Evolutionary conservation across 2,329 filamentous ascomycete species (phyloP).

Genomic region (Xylariales sp.): DNA sequence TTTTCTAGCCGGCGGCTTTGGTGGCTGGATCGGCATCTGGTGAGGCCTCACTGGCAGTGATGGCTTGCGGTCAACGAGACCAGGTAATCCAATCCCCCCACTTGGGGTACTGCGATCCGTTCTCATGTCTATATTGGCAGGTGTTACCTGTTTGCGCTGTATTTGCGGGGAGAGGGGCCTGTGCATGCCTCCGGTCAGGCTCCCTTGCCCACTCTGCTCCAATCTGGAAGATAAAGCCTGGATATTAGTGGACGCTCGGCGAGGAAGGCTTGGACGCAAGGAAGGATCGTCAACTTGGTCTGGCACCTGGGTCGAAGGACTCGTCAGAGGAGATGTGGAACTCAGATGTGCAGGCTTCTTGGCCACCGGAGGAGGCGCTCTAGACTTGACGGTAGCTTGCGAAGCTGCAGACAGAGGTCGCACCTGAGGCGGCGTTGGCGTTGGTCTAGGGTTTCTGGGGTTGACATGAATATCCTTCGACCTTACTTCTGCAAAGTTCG

Average conservation of each 20-base stretch:
- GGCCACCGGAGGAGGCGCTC: slow-evolving; percentile 43
- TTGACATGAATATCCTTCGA: slow-evolving; percentile 23
- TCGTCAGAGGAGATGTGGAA: slow-evolving; percentile 24
- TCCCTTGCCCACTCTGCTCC: slow-evolving; percentile 17
- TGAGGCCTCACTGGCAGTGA: slow-evolving; percentile 14
- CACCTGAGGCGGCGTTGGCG: slow-evolving; percentile 9
- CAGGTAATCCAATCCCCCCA: slow-evolving; percentile 20
- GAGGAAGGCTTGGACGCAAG: slow-evolving; percentile 19
- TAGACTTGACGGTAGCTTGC: slow-evolving; percentile 17
- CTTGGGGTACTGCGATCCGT: slow-evolving; percentile 7
- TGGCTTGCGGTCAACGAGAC: slow-evolving; percentile 23
- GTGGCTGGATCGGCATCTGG: background rate
- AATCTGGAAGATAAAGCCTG: slow-evolving; percentile 24
- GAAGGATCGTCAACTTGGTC: slow-evolving; percentile 14
- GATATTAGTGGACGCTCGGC: slow-evolving; percentile 19
- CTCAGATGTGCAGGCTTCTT: slow-evolving; percentile 57
- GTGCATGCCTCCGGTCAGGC: slow-evolving; percentile 22
- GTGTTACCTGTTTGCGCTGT: slow-evolving; percentile 7
- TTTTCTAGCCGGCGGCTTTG: slow-evolving; percentile 25
- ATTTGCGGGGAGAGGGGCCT: slow-evolving; percentile 12
- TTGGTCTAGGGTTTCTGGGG: slow-evolving; percentile 11
- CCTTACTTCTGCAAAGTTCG: slow-evolving; percentile 12
- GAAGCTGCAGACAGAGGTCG: slow-evolving; percentile 16
- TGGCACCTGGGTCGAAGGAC: slow-evolving; percentile 14
- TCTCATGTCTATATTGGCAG: background rate